These are phyloP conservation scores for Ajuga chamaepitys DNA, from an alignment of 257 asterid species.

Conservation along the genomic window DNA sequence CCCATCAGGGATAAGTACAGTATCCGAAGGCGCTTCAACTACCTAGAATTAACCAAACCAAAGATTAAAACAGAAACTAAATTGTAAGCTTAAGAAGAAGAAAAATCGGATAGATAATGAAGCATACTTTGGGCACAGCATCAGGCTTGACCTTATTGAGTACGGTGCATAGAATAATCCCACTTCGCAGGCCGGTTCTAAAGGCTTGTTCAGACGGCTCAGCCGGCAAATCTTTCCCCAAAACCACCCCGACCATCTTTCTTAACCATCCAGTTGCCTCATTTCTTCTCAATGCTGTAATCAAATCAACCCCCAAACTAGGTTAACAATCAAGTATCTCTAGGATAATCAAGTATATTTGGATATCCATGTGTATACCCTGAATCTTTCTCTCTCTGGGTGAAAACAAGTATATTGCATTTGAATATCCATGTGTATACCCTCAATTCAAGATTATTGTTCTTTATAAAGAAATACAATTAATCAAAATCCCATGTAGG, in stretches of 20 bases:
- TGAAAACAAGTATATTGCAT: not conserved
- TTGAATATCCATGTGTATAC: not conserved
- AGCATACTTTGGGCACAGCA: slow-evolving; percentile 67
- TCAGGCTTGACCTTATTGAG: slow-evolving; percentile 79
- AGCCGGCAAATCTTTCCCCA: slow-evolving; percentile 85
- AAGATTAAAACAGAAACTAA: not conserved
- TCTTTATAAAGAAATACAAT: too few relatives aligned
- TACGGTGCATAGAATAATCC: slow-evolving; percentile 83
- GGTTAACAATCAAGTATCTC: not conserved
- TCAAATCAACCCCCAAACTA: not conserved
- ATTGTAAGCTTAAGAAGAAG: not conserved
- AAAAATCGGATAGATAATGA: not conserved
- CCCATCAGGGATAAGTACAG: slow-evolving; percentile 61
- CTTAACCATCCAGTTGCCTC: slow-evolving; percentile 86
- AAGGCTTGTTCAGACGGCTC: slow-evolving; percentile 91
- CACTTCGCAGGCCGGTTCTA: slow-evolving; percentile 81
- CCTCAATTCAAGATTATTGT: not conserved
- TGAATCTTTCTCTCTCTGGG: too few relatives aligned
- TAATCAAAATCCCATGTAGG: not conserved
- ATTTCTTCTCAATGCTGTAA: slow-evolving; percentile 81
- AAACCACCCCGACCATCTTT: slow-evolving; percentile 82
- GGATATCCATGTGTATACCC: too few relatives aligned
- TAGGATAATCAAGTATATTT: not conserved
- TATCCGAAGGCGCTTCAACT: slow-evolving; percentile 61
- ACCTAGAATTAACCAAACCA: slow-evolving; percentile 37